A percentile compares a stretch with the other conserved stretches of the same genome.
These are phyloP conservation scores for Mallotus japonicus DNA, from an alignment of 441 rosid species.

Conservation along the genomic window DNA sequence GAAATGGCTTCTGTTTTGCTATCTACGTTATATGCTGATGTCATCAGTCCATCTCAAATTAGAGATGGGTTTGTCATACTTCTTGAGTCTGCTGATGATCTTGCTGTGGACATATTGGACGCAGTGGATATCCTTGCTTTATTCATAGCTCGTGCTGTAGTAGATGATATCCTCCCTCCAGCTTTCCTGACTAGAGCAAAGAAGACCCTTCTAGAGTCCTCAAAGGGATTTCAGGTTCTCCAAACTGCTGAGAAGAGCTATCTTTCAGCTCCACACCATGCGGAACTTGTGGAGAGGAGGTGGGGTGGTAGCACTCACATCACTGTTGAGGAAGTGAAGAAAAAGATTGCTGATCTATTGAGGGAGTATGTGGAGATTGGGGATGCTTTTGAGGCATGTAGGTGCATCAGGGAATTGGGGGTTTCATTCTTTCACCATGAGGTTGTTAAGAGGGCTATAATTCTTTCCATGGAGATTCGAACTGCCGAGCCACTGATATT, in stretches of 20 bases:
- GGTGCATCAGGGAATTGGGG: conserved; percentile 89
- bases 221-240: conserved; percentile 82
- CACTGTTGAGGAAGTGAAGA: conserved; percentile 94
- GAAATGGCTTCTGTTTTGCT: conserved; percentile 98
- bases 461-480: conserved; percentile 81
- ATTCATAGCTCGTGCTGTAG: conserved; percentile 90
- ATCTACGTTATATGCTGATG: conserved; percentile 89
- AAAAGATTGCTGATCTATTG: conserved; percentile 75
- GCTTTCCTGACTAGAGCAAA: conserved; percentile 79
- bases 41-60: conserved; percentile 80
- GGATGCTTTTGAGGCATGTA: conserved; percentile 83
- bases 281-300: conserved; percentile 92
- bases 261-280: conserved; percentile 98
- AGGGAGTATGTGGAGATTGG: conserved; percentile 85
- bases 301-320: conserved; percentile 98
- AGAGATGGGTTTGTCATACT: conserved; percentile 97
- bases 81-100: conserved; percentile 94
- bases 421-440: conserved; percentile 97
- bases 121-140: conserved; percentile 87
- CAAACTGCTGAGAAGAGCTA: conserved; percentile 94
- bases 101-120: conserved; percentile 89
- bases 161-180: conserved; percentile 96
- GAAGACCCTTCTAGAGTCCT: conserved; percentile 74
- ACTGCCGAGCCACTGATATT: conserved; percentile 61
- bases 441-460: conserved; percentile 94